Conservation (phyloP, 2,329 filamentous ascomycete genomes). For the Aureobasidium melanogenum region DNA sequence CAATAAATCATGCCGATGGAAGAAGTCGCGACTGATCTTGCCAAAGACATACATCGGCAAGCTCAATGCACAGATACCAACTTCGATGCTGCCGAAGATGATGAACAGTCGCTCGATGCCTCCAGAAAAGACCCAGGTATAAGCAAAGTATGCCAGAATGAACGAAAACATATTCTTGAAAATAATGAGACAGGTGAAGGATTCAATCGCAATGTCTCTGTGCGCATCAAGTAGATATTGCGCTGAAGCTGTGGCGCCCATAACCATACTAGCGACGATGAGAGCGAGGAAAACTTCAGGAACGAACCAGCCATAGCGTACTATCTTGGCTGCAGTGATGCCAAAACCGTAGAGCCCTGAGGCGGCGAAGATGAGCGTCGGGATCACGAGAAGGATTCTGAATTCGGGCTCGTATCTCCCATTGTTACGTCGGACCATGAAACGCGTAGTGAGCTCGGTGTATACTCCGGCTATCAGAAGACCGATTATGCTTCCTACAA, state of each 20-base stretch:
- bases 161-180: constrained; percentile 96
- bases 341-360: constrained; percentile 81
- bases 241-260: constrained; percentile 76
- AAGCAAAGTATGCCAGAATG: constrained; percentile 72
- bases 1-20: constrained; percentile 65
- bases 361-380: constrained; percentile 68
- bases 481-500: constrained; percentile 71
- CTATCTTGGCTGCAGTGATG: constrained; percentile 55
- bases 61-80: constrained; percentile 64
- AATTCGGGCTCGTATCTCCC: constrained; percentile 91
- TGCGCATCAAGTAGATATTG: constrained; percentile 92
- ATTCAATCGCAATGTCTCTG: constrained; percentile 75
- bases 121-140: constrained; percentile 63
- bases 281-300: constrained; percentile 76
- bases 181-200: constrained; percentile 79
- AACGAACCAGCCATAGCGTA: constrained; percentile 58
- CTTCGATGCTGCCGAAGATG: constrained; percentile 65
- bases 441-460: constrained; percentile 62
- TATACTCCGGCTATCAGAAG: constrained; percentile 67
- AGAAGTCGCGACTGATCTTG: constrained; percentile 67
- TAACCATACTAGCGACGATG: constrained; percentile 82
- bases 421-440: constrained; percentile 63
- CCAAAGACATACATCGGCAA: constrained; percentile 72
- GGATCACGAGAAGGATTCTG: constrained; percentile 70
- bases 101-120: constrained; percentile 62